Evolutionary conservation across 495 filamentous ascomycete genomes (phyloP).

Genomic region (Barbatosphaeria neglecta): DNA sequence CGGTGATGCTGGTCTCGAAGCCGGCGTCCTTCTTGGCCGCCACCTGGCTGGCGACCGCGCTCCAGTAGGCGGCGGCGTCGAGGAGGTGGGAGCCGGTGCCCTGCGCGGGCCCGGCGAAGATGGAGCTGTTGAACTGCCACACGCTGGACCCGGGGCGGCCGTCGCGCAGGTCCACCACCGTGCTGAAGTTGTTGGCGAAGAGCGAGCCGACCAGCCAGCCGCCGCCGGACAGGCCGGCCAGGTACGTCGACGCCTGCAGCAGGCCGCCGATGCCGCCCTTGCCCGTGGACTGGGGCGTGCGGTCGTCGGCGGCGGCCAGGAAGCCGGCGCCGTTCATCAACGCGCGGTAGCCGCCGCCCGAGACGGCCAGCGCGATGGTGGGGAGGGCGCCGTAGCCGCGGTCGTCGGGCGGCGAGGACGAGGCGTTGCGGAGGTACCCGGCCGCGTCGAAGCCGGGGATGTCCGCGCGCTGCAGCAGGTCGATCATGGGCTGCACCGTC

Average conservation of each 20-base stretch:
- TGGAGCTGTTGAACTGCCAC: conserved; percentile 72
- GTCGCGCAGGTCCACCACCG: conserved; percentile 49
- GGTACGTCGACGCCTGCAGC: conserved; percentile 73
- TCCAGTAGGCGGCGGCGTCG: conserved; percentile 53
- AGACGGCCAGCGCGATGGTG: conserved; percentile 53
- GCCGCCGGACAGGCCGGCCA: conserved; percentile 78
- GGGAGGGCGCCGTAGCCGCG: no score
- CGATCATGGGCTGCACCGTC: conserved; percentile 55
- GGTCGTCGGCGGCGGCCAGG: conserved; percentile 70
- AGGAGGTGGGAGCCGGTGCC: conserved; percentile 18
- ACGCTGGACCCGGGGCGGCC: conserved; percentile 40
- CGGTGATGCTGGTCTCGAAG: conserved; percentile 68
- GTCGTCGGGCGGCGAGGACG: conserved; percentile 40
- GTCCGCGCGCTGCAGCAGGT: conserved; percentile 59
- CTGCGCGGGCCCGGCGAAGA: conserved; percentile 43
- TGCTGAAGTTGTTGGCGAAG: conserved; percentile 83
- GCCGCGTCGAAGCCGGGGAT: conserved; percentile 68
- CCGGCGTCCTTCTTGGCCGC: conserved; percentile 55
- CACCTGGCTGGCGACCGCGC: conserved; percentile 50
- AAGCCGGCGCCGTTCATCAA: conserved; percentile 83
- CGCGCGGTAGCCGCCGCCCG: conserved; percentile 72
- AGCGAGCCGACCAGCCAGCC: conserved; percentile 81
- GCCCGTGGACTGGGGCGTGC: conserved; percentile 53
- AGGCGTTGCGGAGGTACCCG: conserved; percentile 49
- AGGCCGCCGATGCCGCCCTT: conserved; percentile 71